Conservation (phyloP, 257 asterid genomes). For the Prunella vulgaris region DNA sequence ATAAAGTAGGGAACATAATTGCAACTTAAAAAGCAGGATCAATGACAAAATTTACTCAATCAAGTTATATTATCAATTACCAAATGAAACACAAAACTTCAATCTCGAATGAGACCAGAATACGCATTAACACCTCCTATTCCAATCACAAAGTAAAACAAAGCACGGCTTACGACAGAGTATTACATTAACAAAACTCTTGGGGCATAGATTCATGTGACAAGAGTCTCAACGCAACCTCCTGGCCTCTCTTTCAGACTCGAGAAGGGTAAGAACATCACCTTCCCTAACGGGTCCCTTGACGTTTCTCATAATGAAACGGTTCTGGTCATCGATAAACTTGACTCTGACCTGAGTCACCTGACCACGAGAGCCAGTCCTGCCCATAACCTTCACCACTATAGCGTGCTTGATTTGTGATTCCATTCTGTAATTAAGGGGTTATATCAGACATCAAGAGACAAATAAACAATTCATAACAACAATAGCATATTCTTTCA, state of each 20-base stretch:
- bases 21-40: too few species aligned
- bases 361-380: slow-evolving; percentile 25
- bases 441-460: neutral
- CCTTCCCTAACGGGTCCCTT: slow-evolving; percentile 29
- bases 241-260: slow-evolving; percentile 21
- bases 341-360: slow-evolving; percentile 28
- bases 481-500: neutral
- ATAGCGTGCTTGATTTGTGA: slow-evolving; percentile 28
- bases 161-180: neutral
- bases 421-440: slow-evolving; percentile 22
- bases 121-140: neutral
- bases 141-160: neutral
- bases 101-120: neutral
- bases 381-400: slow-evolving; percentile 23
- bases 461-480: neutral
- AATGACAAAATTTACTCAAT: neutral
- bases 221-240: slow-evolving; percentile 11
- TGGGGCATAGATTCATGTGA: neutral
- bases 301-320: slow-evolving; percentile 19
- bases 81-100: neutral
- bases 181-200: neutral
- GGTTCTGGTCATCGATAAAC: slow-evolving; percentile 21
- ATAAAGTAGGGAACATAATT: neutral
- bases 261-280: slow-evolving; percentile 22
- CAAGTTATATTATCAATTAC: neutral